phyloP scores from a whole-genome alignment of 129 eudicot species.

The Heracleum sosnowskyi region DNA sequence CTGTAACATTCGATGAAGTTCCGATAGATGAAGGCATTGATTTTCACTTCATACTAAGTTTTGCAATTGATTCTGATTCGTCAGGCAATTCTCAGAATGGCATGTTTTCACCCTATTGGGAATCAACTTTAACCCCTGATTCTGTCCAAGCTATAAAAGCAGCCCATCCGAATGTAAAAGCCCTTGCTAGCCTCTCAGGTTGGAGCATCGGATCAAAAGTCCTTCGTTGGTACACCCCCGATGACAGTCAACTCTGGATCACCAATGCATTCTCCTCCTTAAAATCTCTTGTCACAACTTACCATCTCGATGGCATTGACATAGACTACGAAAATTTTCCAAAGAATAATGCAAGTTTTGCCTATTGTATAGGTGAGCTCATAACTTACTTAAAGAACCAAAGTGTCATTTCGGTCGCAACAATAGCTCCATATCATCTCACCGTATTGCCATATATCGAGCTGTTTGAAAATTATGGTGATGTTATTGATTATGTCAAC shows the following conservation, averaged over 20 bases:
- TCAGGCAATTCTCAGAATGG: slow-evolving; percentile 58
- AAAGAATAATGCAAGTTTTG: slow-evolving; percentile 36
- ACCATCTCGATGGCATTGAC: slow-evolving; percentile 64
- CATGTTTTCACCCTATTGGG: slow-evolving; percentile 58
- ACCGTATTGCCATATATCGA: slow-evolving; percentile 31
- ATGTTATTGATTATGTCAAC: slow-evolving; percentile 38
- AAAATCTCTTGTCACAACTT: slow-evolving; percentile 32
- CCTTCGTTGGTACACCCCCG: slow-evolving; percentile 56
- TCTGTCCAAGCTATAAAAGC: slow-evolving; percentile 41
- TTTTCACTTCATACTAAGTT: slow-evolving; percentile 68
- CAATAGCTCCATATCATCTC: slow-evolving; percentile 50
- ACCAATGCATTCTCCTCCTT: slow-evolving; percentile 51
- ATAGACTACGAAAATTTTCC: slow-evolving; percentile 65
- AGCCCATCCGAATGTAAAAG: slow-evolving; percentile 58
- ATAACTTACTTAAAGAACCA: slow-evolving; percentile 50
- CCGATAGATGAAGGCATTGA: slow-evolving; percentile 49
- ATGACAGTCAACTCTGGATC: slow-evolving; percentile 37
- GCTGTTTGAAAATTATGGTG: slow-evolving; percentile 22
- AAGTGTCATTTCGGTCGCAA: slow-evolving; percentile 51
- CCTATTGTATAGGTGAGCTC: slow-evolving; percentile 63
- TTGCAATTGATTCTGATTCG: slow-evolving; percentile 53
- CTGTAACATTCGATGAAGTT: slow-evolving; percentile 34
- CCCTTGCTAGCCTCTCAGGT: slow-evolving; percentile 73
- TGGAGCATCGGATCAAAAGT: slow-evolving; percentile 51
- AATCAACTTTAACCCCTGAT: slow-evolving; percentile 38